Conservation (phyloP, 805 yeast genomes). For the Tetrapisispora taiwanensis region DNA sequence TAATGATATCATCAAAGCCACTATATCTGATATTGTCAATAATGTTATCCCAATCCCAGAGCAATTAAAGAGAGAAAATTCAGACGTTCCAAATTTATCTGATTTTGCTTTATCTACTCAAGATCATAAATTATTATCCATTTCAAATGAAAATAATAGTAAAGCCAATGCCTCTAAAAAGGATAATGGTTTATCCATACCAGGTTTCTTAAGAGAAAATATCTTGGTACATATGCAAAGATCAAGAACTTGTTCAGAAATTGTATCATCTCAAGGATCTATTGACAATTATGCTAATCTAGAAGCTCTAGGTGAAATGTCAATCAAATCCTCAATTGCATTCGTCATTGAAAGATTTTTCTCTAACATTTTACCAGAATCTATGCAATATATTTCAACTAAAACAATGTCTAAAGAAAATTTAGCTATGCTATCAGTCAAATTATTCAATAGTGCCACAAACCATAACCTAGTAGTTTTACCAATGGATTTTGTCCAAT, state of each 20-base stretch:
- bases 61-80: conserved; percentile 13
- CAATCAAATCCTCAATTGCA: conserved; percentile 45
- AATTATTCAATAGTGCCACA: conserved; percentile 18
- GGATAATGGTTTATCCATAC: conserved; percentile 6
- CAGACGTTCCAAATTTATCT: conserved; percentile 8
- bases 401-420: conserved; percentile 35
- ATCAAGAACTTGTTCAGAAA: conserved; percentile 52
- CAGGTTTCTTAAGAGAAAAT: conserved; percentile 27
- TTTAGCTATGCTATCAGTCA: conserved; percentile 24
- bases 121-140: conserved; percentile 12
- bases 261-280: conserved; percentile 22
- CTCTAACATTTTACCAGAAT: conserved; percentile 38
- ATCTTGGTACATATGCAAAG: conserved; percentile 43
- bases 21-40: conserved; percentile 20
- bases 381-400: conserved; percentile 41
- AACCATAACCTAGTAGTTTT: conserved; percentile 28
- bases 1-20: conserved; percentile 19
- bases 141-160: background rate
- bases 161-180: background rate
- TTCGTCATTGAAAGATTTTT: conserved; percentile 58
- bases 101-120: conserved; percentile 24
- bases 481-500: conserved; percentile 35
- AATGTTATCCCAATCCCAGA: conserved; percentile 16
- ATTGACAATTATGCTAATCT: conserved; percentile 34
- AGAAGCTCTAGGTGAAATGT: conserved; percentile 47